Conservation (phyloP, 148 eudicot species). For the Beta vulgaris region DNA sequence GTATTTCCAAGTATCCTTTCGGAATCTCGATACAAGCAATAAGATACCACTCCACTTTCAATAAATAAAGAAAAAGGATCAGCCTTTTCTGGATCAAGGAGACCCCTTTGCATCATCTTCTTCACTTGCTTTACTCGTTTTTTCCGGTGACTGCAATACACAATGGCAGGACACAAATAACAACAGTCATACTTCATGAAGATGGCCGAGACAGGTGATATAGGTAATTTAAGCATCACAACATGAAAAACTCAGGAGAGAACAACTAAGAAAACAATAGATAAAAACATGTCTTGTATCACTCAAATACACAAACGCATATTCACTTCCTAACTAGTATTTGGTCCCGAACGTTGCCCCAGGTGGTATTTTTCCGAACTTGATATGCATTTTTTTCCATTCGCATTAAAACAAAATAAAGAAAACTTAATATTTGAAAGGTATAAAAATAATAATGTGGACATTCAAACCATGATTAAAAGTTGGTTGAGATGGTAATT, state of each 20-base stretch:
- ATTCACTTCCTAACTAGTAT: too few relatives aligned
- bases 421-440: too few relatives aligned
- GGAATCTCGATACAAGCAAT: conserved; percentile 80
- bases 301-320: background rate
- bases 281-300: too few relatives aligned
- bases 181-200: background rate
- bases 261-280: background rate
- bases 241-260: too few relatives aligned
- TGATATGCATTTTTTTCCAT: too few relatives aligned
- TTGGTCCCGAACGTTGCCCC: too few relatives aligned
- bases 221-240: background rate
- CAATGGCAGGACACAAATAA: background rate
- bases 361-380: too few relatives aligned
- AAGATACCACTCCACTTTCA: conserved; percentile 69
- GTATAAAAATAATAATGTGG: too few relatives aligned
- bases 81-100: conserved; percentile 77
- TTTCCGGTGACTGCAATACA: conserved; percentile 58
- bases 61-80: conserved; percentile 74
- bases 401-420: too few relatives aligned
- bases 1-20: conserved; percentile 90
- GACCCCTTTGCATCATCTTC: conserved; percentile 60
- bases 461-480: too few relatives aligned
- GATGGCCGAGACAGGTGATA: background rate
- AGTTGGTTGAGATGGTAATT: too few relatives aligned
- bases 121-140: conserved; percentile 72